These are phyloP conservation scores for Tuber indicum DNA, from an alignment of 495 filamentous ascomycete genomes.

Conservation along the genomic window DNA sequence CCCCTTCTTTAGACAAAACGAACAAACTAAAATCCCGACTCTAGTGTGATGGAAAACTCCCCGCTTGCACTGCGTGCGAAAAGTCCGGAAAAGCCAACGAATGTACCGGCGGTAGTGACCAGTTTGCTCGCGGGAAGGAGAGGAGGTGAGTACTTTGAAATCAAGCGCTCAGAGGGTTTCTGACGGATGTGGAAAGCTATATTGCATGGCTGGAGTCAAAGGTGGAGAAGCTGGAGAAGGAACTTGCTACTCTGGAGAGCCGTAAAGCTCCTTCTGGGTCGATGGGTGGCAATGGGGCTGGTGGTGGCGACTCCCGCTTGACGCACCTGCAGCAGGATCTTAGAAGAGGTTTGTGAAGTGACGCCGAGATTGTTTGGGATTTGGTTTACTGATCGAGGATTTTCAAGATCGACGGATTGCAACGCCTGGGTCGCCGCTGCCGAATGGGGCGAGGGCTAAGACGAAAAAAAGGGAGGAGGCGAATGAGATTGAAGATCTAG, in stretches of 20 bases:
- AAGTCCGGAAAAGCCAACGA: slow-evolving; percentile 69
- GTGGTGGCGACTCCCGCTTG: neutral
- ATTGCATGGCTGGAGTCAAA: slow-evolving; percentile 84
- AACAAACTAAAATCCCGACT: slow-evolving; percentile 9
- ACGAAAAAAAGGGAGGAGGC: slow-evolving; percentile 53
- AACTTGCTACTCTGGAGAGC: slow-evolving; percentile 35
- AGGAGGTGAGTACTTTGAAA: slow-evolving; percentile 51
- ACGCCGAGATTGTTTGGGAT: neutral
- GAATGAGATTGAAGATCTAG: slow-evolving; percentile 69
- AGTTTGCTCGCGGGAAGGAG: slow-evolving; percentile 90
- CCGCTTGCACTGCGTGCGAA: slow-evolving; percentile 87
- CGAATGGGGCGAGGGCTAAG: slow-evolving; percentile 9
- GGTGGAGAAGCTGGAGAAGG: slow-evolving; percentile 73
- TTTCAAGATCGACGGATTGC: slow-evolving; percentile 10
- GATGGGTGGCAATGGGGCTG: neutral
- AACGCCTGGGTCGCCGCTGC: slow-evolving; percentile 5
- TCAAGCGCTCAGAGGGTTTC: slow-evolving; percentile 17
- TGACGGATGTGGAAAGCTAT: slow-evolving; percentile 52
- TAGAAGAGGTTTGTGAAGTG: neutral
- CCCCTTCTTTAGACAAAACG: neutral
- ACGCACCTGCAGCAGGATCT: neutral
- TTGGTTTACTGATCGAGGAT: neutral
- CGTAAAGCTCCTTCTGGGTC: slow-evolving; percentile 14
- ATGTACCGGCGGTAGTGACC: slow-evolving; percentile 89
- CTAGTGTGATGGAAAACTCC: slow-evolving; percentile 86